Evolutionary conservation across 192 early-diverging fungal species (phyloP).

Genomic region (Helicostylum pulchrum): DNA sequence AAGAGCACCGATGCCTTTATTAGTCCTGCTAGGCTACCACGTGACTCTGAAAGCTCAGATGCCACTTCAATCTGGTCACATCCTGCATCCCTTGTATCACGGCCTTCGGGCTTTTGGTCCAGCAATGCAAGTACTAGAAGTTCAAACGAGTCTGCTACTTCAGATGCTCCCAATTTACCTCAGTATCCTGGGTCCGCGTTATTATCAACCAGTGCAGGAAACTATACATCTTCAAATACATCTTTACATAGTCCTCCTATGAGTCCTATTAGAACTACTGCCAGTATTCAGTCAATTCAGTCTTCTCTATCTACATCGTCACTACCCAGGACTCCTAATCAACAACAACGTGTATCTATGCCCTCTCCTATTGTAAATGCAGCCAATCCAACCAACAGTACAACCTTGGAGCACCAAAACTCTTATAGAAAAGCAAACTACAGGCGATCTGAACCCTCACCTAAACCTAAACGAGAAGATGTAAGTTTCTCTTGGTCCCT

Average conservation of each 20-base stretch:
- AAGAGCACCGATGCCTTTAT: slow-evolving; percentile 22
- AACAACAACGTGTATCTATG: slow-evolving; percentile 1
- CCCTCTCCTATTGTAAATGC: not conserved
- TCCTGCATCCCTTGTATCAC: slow-evolving; percentile 15
- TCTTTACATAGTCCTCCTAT: slow-evolving; percentile 13
- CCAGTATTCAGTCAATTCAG: slow-evolving; percentile 4
- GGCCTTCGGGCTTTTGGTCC: slow-evolving; percentile 19
- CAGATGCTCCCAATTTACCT: slow-evolving; percentile 16
- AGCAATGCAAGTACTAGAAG: slow-evolving; percentile 14
- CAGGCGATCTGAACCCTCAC: slow-evolving; percentile 15
- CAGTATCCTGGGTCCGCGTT: slow-evolving; percentile 24
- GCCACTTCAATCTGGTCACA: slow-evolving; percentile 17
- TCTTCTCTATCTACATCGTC: slow-evolving; percentile 1
- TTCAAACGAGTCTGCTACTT: slow-evolving; percentile 22
- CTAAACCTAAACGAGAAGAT: not conserved
- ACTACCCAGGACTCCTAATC: not conserved
- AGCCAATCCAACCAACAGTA: not conserved
- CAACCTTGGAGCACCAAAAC: not conserved
- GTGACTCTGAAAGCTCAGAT: slow-evolving; percentile 21
- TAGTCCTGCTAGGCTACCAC: slow-evolving; percentile 17
- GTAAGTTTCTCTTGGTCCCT: not conserved
- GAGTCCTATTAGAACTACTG: not conserved
- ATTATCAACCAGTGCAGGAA: slow-evolving; percentile 10
- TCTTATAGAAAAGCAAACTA: not conserved
- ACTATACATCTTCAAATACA: slow-evolving; percentile 4